Evolutionary conservation across 805 yeast genomes (phyloP).

Genomic region (Saccharomycopsis olivae): DNA sequence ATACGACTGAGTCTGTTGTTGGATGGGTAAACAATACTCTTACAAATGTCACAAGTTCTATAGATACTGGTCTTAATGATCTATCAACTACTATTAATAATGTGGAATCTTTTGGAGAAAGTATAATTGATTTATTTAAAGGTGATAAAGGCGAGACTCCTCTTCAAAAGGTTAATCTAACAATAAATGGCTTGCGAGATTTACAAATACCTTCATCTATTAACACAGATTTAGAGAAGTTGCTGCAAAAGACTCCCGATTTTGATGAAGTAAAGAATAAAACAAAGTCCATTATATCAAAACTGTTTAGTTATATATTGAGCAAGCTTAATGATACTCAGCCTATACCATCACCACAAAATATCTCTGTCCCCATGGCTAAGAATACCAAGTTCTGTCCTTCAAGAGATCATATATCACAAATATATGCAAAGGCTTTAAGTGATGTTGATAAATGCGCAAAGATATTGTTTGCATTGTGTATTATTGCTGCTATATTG

Average conservation of each 20-base stretch:
- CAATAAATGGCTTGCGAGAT: constrained; percentile 43
- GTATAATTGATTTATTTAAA: constrained; percentile 46
- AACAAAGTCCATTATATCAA: constrained; percentile 40
- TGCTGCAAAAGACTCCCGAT: constrained; percentile 48
- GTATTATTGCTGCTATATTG: no score
- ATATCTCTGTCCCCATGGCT: constrained; percentile 32
- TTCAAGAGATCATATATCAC: no score
- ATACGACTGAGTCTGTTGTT: constrained; percentile 58
- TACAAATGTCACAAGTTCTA: constrained; percentile 39
- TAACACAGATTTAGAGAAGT: constrained; percentile 40
- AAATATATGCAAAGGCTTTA: no score
- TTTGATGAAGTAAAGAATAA: constrained; percentile 54
- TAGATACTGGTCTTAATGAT: constrained; percentile 57
- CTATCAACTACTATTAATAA: constrained; percentile 48
- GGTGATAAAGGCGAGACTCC: constrained; percentile 24
- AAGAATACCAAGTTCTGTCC: constrained; percentile 25
- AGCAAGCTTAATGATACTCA: constrained; percentile 23
- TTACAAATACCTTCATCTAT: constrained; percentile 59
- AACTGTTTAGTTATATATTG: constrained; percentile 42
- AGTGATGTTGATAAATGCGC: no score
- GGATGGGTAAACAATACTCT: constrained; percentile 52
- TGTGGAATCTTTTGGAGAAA: constrained; percentile 38
- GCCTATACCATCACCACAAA: constrained; percentile 13
- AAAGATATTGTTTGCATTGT: no score
- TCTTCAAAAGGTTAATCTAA: constrained; percentile 42